A percentile compares a stretch with the other conserved stretches of the same genome.
phyloP scores from a whole-genome alignment of 2,329 filamentous ascomycete genomes.

The Pestalotiopsis sp. region DNA sequence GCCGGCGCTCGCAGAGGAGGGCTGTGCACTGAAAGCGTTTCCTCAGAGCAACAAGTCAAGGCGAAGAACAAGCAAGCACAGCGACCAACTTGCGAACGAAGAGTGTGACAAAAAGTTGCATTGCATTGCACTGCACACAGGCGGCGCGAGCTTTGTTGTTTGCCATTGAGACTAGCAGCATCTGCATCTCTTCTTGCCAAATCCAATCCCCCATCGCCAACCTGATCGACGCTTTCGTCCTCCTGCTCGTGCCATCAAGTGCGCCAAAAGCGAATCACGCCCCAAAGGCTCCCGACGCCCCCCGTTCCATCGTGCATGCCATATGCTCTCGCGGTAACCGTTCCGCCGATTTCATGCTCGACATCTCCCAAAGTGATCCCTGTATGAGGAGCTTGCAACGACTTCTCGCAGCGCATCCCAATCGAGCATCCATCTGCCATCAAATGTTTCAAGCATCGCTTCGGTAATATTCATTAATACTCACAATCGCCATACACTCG shows the following conservation, averaged over 20 bases:
- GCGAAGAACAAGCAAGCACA: neutral
- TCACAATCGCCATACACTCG: neutral
- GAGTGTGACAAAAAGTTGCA: neutral
- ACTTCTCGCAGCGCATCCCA: neutral
- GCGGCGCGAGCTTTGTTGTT: neutral
- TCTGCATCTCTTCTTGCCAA: neutral
- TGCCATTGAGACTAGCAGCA: neutral
- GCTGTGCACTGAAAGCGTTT: conserved; percentile 11
- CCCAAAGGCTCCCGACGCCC: neutral
- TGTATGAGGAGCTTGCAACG: conserved; percentile 1
- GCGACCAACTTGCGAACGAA: neutral
- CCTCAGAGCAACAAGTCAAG: conserved; percentile 1
- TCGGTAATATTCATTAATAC: neutral
- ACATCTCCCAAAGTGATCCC: neutral
- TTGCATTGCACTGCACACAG: neutral
- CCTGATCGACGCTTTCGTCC: neutral
- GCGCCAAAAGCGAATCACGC: neutral
- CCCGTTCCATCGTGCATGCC: neutral
- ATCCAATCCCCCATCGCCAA: neutral
- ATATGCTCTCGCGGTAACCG: neutral
- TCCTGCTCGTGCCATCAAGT: neutral
- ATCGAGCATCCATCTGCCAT: neutral
- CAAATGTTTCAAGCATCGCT: neutral
- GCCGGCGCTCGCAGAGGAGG: neutral
- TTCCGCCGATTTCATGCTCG: conserved; percentile 1